Percentiles rank a stretch among this genome's conserved stretches.
These are phyloP conservation scores for Yamadazyma sp. DNA, from an alignment of 1,139 yeast species.

Conservation along the genomic window DNA sequence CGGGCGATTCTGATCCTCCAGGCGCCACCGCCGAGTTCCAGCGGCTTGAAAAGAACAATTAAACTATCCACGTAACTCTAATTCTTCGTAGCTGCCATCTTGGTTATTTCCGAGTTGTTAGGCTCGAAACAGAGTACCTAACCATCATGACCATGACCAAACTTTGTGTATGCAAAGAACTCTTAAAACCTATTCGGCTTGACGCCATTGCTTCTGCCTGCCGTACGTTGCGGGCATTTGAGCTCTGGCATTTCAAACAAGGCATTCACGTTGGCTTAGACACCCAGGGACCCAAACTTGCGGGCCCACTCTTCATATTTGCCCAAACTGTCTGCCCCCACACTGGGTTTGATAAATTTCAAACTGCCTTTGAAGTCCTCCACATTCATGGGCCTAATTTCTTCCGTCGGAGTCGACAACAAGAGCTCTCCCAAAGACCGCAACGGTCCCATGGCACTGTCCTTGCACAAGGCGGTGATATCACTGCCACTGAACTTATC, in stretches of 20 bases:
- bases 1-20: too few relatives aligned
- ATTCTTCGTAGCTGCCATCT: too few relatives aligned
- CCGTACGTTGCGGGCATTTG: not conserved
- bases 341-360: slow-evolving; percentile 88
- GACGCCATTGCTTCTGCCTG: not conserved
- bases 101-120: too few relatives aligned
- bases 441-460: slow-evolving; percentile 98
- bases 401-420: slow-evolving; percentile 80
- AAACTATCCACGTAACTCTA: too few relatives aligned
- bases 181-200: too few relatives aligned
- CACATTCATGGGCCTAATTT: slow-evolving; percentile 76
- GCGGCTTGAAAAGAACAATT: too few relatives aligned
- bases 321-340: slow-evolving; percentile 75
- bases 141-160: too few relatives aligned
- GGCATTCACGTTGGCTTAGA: slow-evolving; percentile 27
- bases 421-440: slow-evolving; percentile 88
- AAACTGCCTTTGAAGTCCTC: slow-evolving; percentile 78
- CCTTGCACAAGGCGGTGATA: slow-evolving; percentile 92
- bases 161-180: too few relatives aligned
- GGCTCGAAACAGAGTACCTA: too few relatives aligned
- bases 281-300: slow-evolving; percentile 90
- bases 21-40: too few relatives aligned
- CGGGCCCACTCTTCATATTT: slow-evolving; percentile 88
- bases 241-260: not conserved
- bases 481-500: slow-evolving; percentile 93